Percentiles rank a stretch among this genome's conserved stretches.
These are phyloP conservation scores for Talaromyces thailandensis DNA, from an alignment of 495 filamentous ascomycete genomes.

Conservation along the genomic window DNA sequence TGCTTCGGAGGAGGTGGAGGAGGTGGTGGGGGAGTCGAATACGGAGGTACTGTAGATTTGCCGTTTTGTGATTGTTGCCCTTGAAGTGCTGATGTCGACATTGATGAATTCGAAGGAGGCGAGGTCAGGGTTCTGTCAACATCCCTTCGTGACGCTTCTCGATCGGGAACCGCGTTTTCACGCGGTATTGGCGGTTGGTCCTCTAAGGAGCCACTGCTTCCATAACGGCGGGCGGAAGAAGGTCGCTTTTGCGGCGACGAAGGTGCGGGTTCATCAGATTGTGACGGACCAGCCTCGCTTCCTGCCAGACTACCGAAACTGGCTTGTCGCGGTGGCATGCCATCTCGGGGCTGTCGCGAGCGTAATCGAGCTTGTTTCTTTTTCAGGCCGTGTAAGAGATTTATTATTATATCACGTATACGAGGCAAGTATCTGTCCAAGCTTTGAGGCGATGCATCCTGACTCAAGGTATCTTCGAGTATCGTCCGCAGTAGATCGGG, in stretches of 20 bases:
- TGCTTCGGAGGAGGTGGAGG: conserved; percentile 73
- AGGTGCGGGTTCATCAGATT: conserved; percentile 46
- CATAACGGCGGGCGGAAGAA: conserved; percentile 37
- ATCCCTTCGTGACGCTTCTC: conserved; percentile 38
- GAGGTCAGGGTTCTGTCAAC: conserved; percentile 38
- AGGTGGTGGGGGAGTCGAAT: conserved; percentile 46
- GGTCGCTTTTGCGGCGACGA: conserved; percentile 26
- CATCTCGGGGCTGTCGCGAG: conserved; percentile 65
- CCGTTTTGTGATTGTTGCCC: conserved; percentile 58
- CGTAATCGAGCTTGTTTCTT: conserved; percentile 88
- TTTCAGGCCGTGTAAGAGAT: conserved; percentile 89
- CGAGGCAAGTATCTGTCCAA: conserved; percentile 84
- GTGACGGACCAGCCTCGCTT: conserved; percentile 46
- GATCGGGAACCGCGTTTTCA: conserved; percentile 22
- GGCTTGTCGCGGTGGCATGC: conserved; percentile 47
- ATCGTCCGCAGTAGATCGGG: conserved; percentile 85
- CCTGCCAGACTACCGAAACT: conserved; percentile 58
- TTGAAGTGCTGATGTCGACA: conserved; percentile 62
- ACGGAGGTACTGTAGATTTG: conserved; percentile 40
- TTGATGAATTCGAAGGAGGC: conserved; percentile 34
- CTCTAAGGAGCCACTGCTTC: conserved; percentile 38
- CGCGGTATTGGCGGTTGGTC: conserved; percentile 36
- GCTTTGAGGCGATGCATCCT: conserved; percentile 88
- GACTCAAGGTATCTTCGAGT: conserved; percentile 89
- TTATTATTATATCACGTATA: conserved; percentile 97